A percentile compares a stretch with the other conserved stretches of the same genome.
These are phyloP conservation scores for Aspergillus leporis DNA, from an alignment of 495 filamentous ascomycete species.

Conservation along the genomic window DNA sequence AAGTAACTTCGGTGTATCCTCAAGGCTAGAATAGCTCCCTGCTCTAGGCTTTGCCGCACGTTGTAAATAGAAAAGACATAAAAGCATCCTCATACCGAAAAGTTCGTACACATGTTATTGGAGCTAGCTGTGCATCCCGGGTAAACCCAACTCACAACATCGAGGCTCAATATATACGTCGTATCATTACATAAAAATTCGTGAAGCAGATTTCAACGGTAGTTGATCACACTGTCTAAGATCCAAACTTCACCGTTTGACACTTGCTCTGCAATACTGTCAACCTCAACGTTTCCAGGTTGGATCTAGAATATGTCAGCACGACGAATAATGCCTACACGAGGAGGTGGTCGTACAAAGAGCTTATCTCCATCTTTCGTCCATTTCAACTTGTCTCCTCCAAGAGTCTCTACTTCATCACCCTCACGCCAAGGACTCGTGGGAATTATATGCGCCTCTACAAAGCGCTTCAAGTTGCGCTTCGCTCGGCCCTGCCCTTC, in stretches of 20 bases:
- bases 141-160: neutral
- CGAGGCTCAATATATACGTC: conserved; percentile 11
- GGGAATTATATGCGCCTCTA: conserved; percentile 81
- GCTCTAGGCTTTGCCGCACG: neutral
- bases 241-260: conserved; percentile 88
- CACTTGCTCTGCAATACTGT: conserved; percentile 67
- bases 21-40: neutral
- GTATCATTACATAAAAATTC: conserved; percentile 19
- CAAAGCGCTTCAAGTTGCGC: conserved; percentile 77
- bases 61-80: neutral
- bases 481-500: conserved; percentile 79
- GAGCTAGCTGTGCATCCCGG: neutral
- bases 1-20: neutral
- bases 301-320: conserved; percentile 60
- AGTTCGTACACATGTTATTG: neutral
- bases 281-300: conserved; percentile 75
- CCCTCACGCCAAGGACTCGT: conserved; percentile 77
- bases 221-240: conserved; percentile 66
- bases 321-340: neutral
- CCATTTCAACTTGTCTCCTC: conserved; percentile 79
- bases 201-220: conserved; percentile 28
- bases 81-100: neutral
- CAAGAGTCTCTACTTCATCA: conserved; percentile 68
- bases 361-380: conserved; percentile 72
- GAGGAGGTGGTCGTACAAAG: conserved; percentile 51